Evolutionary conservation across 1,284 basidiomycete genomes (phyloP).

Genomic region (Tetrapyrgos nigripes): DNA sequence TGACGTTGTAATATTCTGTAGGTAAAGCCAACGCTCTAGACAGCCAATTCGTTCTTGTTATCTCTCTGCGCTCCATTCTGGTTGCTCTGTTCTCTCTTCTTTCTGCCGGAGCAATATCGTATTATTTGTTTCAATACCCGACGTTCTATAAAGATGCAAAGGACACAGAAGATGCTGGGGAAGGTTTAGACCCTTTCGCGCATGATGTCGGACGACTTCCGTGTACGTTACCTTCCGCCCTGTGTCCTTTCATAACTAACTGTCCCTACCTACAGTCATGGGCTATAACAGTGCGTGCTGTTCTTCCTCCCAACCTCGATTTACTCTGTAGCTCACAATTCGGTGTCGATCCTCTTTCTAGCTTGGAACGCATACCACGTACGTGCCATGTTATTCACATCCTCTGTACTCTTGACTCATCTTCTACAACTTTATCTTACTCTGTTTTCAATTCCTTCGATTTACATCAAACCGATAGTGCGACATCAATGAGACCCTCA

Average conservation of each 20-base stretch:
- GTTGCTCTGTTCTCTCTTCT: slow-evolving; percentile 18
- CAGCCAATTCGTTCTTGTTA: slow-evolving; percentile 11
- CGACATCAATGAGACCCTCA: slow-evolving; percentile 50
- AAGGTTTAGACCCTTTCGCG: slow-evolving; percentile 16
- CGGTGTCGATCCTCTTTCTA: slow-evolving; percentile 2
- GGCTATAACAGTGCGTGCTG: slow-evolving; percentile 17
- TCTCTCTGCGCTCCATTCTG: slow-evolving; percentile 23
- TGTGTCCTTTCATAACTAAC: neutral
- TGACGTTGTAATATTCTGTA: no score
- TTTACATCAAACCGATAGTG: no score
- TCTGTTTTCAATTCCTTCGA: slow-evolving; percentile 21
- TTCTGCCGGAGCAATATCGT: slow-evolving; percentile 19
- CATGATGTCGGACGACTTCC: slow-evolving; percentile 33
- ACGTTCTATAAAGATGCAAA: neutral
- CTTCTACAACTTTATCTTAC: neutral
- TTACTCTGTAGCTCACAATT: neutral
- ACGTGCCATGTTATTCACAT: no score
- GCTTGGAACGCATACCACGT: slow-evolving; percentile 35
- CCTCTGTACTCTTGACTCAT: neutral
- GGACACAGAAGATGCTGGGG: neutral
- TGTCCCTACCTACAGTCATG: slow-evolving; percentile 5
- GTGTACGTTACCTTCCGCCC: slow-evolving; percentile 16
- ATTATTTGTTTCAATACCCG: slow-evolving; percentile 13
- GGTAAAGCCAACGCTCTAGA: neutral
- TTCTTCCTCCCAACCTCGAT: neutral